Base-by-base conservation (phyloP, 306 rosid species). In the Cucumis cinereus region DNA sequence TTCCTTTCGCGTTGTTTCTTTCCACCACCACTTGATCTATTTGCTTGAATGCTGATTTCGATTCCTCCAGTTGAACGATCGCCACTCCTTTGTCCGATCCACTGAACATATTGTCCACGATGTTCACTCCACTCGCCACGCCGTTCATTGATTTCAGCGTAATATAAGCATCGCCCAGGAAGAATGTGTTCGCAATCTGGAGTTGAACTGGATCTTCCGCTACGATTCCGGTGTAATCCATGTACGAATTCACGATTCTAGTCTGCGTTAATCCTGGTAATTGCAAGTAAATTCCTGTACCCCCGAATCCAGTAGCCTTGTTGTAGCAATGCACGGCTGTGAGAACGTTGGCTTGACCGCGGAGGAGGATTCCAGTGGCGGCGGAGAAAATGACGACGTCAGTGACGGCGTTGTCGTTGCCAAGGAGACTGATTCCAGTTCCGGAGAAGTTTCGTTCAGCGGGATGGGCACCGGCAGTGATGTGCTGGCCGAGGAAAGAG, bases 201-300 rank as follows among this genome's bases (percentile, higher is more conserved):
- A 92, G 93, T 52, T 94, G 96, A 77, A 90, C 91, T 0, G 97
- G 99, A 73, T 94, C 99, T 80, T 94, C 99, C 1, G 92, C 95
- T 1, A 94, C 92, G 49, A 94, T 94, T 0, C 91, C 92, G 0
- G 96, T 94, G 84, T 74, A 94, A 59, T 94, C 99, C 90, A 94
- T 66, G 79, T 94, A 94, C 26, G 95, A 94, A 80, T 94, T 89
- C 54, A 90, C 88, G 24, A 94, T 94, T 76, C 96, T 73, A 0
- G 92, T 94, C 74, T 94, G 96, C 1, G 93, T 89, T 47, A 90
- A 77, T n/a, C 96, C 97, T 0, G 93, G 92, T 24, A 92, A 36
- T 81, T 79, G 84, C 78, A 94, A 19, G 76, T 90, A 90, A 75
- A 92, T 94, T 58, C 99, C 99, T 0, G 86, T 85, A 0, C 99